Evolutionary conservation across 306 rosid species (phyloP).

Genomic region (Echinosophora koreensis): DNA sequence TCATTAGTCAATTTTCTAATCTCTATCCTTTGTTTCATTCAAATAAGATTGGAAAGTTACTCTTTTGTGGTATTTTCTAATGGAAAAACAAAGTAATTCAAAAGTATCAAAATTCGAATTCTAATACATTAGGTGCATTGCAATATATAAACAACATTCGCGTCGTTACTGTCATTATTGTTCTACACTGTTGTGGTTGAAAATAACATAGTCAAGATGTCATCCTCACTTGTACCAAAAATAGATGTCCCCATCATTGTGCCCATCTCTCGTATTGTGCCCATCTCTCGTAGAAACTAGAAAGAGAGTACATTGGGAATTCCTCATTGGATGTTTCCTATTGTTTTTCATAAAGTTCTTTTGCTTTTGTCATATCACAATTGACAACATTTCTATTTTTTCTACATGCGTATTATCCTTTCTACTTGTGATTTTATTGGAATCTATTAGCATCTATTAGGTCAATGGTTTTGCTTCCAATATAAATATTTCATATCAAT

Average conservation of each 20-base stretch:
- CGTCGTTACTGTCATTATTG: neutral
- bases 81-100: neutral
- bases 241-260: constrained; percentile 38
- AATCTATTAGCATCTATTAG: neutral
- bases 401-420: neutral
- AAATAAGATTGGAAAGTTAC: too few relatives aligned
- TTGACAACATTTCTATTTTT: constrained; percentile 1
- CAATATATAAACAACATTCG: too few relatives aligned
- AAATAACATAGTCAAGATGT: constrained; percentile 43
- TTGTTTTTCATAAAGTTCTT: constrained; percentile 31
- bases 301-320: constrained; percentile 11
- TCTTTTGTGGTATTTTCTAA: too few relatives aligned
- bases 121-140: neutral
- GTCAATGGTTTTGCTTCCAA: constrained; percentile 14
- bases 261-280: constrained; percentile 40
- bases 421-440: constrained; percentile 2
- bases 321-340: constrained; percentile 38
- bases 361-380: constrained; percentile 37
- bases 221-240: constrained; percentile 37
- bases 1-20: too few relatives aligned
- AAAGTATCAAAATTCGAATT: neutral
- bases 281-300: constrained; percentile 7
- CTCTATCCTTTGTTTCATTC: too few relatives aligned
- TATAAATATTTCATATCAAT: neutral
- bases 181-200: constrained; percentile 42